A percentile compares a stretch with the other conserved stretches of the same genome.
Conservation (phyloP, 2,329 filamentous ascomycete species). For the Alternaria brassicicola region DNA sequence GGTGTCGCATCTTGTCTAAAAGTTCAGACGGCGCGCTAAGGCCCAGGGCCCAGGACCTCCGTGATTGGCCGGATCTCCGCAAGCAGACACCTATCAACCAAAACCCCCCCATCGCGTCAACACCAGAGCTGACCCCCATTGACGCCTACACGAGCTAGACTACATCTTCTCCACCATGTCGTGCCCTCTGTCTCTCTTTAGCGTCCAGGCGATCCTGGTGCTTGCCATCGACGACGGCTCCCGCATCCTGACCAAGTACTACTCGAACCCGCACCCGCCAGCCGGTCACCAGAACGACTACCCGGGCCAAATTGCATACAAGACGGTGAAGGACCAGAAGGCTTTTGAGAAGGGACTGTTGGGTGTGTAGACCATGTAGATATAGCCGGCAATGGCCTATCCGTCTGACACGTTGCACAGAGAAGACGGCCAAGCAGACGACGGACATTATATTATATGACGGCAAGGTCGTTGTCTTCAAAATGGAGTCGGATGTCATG, state of each 20-base stretch:
- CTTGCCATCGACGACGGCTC: slow-evolving; percentile 81
- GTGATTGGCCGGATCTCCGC: slow-evolving; percentile 39
- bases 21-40: slow-evolving; percentile 21
- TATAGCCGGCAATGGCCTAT: slow-evolving; percentile 57
- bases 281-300: slow-evolving; percentile 65
- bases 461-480: slow-evolving; percentile 95
- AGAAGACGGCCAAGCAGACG: slow-evolving; percentile 95
- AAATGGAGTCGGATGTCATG: slow-evolving; percentile 97
- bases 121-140: slow-evolving; percentile 15
- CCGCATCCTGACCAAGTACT: slow-evolving; percentile 94
- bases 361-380: slow-evolving; percentile 70
- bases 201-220: slow-evolving; percentile 59
- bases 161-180: slow-evolving; percentile 49
- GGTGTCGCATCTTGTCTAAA: slow-evolving; percentile 9
- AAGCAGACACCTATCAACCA: slow-evolving; percentile 43
- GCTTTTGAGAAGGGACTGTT: slow-evolving; percentile 94
- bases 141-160: slow-evolving; percentile 1
- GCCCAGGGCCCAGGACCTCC: slow-evolving; percentile 16
- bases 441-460: slow-evolving; percentile 98
- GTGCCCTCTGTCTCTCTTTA: slow-evolving; percentile 61
- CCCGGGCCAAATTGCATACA: slow-evolving; percentile 76
- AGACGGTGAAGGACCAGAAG: slow-evolving; percentile 91
- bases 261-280: slow-evolving; percentile 72
- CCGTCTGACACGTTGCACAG: slow-evolving; percentile 31
- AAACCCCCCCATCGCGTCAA: slow-evolving; percentile 21